phyloP scores from a whole-genome alignment of 805 yeast species.

The Naumovozyma castellii region DNA sequence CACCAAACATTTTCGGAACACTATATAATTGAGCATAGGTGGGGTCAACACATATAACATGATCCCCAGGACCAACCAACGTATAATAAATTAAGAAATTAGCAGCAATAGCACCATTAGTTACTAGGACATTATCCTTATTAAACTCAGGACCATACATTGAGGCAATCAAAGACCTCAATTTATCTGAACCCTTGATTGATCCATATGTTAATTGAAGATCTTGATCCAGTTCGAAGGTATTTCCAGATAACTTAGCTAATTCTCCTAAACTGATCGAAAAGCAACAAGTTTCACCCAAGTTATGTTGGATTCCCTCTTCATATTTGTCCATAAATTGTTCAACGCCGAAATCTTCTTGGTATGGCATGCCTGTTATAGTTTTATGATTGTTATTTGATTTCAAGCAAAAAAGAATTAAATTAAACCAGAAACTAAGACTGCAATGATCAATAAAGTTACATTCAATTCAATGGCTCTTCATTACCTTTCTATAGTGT shows the following conservation, averaged over 20 bases:
- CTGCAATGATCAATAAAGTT: too few species aligned
- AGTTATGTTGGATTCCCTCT: conserved; percentile 31
- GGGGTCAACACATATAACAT: conserved; percentile 40
- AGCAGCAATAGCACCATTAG: conserved; percentile 51
- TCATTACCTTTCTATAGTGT: too few species aligned
- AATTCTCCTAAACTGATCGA: conserved; percentile 36
- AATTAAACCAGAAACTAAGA: too few species aligned
- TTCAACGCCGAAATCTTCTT: conserved; percentile 42
- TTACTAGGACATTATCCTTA: conserved; percentile 35
- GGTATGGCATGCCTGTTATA: conserved; percentile 31
- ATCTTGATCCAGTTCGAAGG: conserved; percentile 17
- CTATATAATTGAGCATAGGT: conserved; percentile 42
- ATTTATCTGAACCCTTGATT: conserved; percentile 37
- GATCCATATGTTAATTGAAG: conserved; percentile 37
- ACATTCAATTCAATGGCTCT: too few species aligned
- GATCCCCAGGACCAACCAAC: conserved; percentile 37
- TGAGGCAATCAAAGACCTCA: conserved; percentile 31
- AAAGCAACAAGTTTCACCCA: conserved; percentile 46
- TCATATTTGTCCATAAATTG: conserved; percentile 47
- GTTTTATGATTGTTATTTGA: background rate
- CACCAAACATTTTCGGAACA: conserved; percentile 40
- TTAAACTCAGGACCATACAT: conserved; percentile 27
- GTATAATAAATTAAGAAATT: conserved; percentile 40
- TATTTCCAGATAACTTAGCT: conserved; percentile 23
- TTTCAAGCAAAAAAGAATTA: too few species aligned